These are phyloP conservation scores for Corymbia calophylla DNA, from an alignment of 441 rosid genomes.

Conservation along the genomic window DNA sequence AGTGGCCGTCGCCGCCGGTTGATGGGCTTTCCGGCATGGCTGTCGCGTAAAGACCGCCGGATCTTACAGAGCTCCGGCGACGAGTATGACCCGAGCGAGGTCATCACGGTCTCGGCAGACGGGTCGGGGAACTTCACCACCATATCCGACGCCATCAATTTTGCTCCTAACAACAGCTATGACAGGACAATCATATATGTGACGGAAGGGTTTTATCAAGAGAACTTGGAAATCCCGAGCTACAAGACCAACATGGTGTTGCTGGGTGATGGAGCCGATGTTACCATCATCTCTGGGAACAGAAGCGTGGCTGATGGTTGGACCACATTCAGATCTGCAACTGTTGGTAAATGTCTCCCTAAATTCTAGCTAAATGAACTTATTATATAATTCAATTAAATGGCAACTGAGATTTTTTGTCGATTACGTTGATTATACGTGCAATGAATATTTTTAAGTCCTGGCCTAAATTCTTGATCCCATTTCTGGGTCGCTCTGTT, in stretches of 20 bases:
- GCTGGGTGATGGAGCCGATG: constrained; percentile 61
- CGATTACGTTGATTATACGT: not conserved
- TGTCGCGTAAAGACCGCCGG: constrained; percentile 36
- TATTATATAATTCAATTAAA: not conserved
- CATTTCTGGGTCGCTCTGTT: not conserved
- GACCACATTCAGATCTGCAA: constrained; percentile 93
- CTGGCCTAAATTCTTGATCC: not conserved
- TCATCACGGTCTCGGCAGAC: constrained; percentile 56
- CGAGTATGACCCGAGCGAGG: constrained; percentile 43
- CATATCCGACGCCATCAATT: constrained; percentile 54
- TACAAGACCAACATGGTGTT: constrained; percentile 46
- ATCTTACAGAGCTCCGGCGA: constrained; percentile 33
- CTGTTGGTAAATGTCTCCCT: constrained; percentile 39
- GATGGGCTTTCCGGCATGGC: constrained; percentile 26
- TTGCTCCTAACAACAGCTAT: constrained; percentile 56
- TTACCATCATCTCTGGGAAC: constrained; percentile 51
- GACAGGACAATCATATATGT: constrained; percentile 41
- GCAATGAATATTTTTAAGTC: not conserved
- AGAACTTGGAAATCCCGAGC: constrained; percentile 57
- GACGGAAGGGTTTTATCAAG: constrained; percentile 53
- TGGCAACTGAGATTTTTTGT: not conserved
- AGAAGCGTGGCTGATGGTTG: constrained; percentile 66
- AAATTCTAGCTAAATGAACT: not conserved
- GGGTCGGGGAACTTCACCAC: constrained; percentile 67
- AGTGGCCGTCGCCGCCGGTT: not conserved